These are phyloP conservation scores for Scutellospora calospora DNA, from an alignment of 371 early-diverging fungal species.

Conservation along the genomic window DNA sequence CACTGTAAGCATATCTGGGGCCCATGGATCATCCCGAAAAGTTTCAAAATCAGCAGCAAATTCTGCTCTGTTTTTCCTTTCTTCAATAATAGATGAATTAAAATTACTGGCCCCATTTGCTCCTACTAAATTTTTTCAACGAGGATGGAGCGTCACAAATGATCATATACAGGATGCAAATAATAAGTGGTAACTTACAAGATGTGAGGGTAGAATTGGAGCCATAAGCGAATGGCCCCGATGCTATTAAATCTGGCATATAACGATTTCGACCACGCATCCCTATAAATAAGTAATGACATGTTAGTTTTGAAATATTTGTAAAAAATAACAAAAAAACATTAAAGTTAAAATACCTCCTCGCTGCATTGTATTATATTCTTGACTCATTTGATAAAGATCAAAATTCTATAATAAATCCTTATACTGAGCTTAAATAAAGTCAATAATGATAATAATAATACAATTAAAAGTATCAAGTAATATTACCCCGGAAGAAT, in stretches of 20 bases:
- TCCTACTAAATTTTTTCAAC: too few relatives aligned
- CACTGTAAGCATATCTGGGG: slow-evolving; percentile 19
- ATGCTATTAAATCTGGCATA: not conserved
- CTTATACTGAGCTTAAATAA: too few relatives aligned
- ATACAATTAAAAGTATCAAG: too few relatives aligned
- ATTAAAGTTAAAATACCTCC: not conserved
- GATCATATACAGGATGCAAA: too few relatives aligned
- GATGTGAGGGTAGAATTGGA: not conserved
- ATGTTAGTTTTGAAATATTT: not conserved
- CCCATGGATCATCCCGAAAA: slow-evolving; percentile 35
- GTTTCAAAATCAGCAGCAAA: slow-evolving; percentile 20
- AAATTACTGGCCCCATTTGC: not conserved
- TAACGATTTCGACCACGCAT: slow-evolving; percentile 13
- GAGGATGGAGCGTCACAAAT: too few relatives aligned
- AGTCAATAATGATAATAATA: too few relatives aligned
- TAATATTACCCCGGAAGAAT: slow-evolving; percentile 2
- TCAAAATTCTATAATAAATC: not conserved
- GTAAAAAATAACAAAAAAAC: too few relatives aligned
- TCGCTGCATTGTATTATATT: not conserved
- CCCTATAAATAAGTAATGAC: not conserved
- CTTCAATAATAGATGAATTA: slow-evolving; percentile 9
- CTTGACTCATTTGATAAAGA: not conserved
- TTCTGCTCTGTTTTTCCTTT: slow-evolving; percentile 2
- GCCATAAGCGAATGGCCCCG: slow-evolving; percentile 28
- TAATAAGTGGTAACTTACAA: not conserved